A percentile compares a stretch with the other conserved stretches of the same genome.
Evolutionary conservation across 768 basidiomycete species (phyloP).

Genomic region (Suillus decipiens): DNA sequence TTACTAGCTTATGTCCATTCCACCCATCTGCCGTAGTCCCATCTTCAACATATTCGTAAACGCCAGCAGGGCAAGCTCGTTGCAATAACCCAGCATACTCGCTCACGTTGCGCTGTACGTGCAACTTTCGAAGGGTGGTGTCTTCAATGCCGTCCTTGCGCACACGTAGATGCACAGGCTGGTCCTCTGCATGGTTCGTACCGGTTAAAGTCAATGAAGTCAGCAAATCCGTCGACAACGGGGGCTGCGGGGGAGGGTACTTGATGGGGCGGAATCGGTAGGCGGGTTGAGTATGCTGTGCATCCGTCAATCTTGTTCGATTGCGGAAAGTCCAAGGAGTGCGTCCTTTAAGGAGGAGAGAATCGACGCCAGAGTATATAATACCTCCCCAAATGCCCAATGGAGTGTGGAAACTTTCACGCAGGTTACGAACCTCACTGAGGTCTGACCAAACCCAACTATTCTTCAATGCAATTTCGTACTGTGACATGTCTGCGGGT

Average conservation of each 20-base stretch:
- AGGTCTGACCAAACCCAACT: slow-evolving; percentile 90
- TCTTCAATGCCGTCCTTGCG: slow-evolving; percentile 44
- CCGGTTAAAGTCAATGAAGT: slow-evolving; percentile 89
- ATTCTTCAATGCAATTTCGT: slow-evolving; percentile 65
- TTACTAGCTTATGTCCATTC: slow-evolving; percentile 86
- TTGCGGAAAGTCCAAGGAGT: slow-evolving; percentile 93
- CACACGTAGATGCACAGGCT: slow-evolving; percentile 86
- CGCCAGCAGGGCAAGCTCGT: slow-evolving; percentile 89
- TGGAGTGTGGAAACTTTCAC: slow-evolving; percentile 81
- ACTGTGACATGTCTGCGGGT: slow-evolving; percentile 66
- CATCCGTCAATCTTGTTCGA: slow-evolving; percentile 53
- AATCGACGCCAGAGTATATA: slow-evolving; percentile 86
- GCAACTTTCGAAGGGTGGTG: slow-evolving; percentile 49
- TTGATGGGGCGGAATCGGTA: slow-evolving; percentile 69
- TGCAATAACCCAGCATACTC: slow-evolving; percentile 90
- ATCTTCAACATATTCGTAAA: slow-evolving; percentile 93
- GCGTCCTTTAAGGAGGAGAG: slow-evolving; percentile 78
- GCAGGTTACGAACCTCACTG: slow-evolving; percentile 86
- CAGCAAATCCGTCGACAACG: slow-evolving; percentile 90
- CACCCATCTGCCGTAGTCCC: slow-evolving; percentile 62
- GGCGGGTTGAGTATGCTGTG: slow-evolving; percentile 70
- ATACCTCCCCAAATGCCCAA: slow-evolving; percentile 89
- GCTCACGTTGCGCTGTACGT: slow-evolving; percentile 73
- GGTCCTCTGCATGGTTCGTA: slow-evolving; percentile 97
- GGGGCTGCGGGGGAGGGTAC: slow-evolving; percentile 86